Percentiles rank a stretch among this genome's conserved stretches.
Conservation (phyloP, 2,329 filamentous ascomycete species). For the Penicillium concentricum region DNA sequence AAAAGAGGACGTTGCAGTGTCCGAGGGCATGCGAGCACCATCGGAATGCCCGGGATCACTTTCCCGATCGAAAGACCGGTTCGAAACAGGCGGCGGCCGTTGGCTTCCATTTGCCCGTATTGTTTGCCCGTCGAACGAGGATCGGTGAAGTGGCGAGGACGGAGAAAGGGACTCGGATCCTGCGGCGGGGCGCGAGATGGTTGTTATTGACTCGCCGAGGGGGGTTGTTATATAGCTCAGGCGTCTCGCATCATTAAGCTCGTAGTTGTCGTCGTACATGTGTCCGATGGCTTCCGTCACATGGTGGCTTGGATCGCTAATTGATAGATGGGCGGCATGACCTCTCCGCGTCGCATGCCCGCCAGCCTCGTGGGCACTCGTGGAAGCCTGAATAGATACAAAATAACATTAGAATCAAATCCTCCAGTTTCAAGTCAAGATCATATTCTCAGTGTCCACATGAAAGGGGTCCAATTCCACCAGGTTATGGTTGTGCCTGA, state of each 20-base stretch:
- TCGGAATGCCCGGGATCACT: slow-evolving; percentile 53
- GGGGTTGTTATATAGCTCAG: slow-evolving; percentile 68
- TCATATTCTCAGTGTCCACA: neutral
- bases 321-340: slow-evolving; percentile 62
- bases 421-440: neutral
- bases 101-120: slow-evolving; percentile 35
- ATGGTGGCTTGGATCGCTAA: slow-evolving; percentile 89
- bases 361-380: slow-evolving; percentile 40
- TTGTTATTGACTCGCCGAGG: slow-evolving; percentile 45
- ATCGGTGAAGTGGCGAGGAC: slow-evolving; percentile 31
- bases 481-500: neutral
- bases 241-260: slow-evolving; percentile 62
- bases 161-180: slow-evolving; percentile 29
- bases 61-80: slow-evolving; percentile 43
- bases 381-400: slow-evolving; percentile 39
- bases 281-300: slow-evolving; percentile 92
- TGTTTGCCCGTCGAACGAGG: slow-evolving; percentile 34
- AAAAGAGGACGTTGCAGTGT: slow-evolving; percentile 61
- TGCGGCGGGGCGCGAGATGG: slow-evolving; percentile 34
- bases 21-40: slow-evolving; percentile 54
- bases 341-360: slow-evolving; percentile 55
- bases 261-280: slow-evolving; percentile 76
- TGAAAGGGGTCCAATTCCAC: neutral
- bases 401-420: slow-evolving; percentile 10
- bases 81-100: slow-evolving; percentile 23